Evolutionary conservation across 1,284 basidiomycete species (phyloP).

Genomic region (Ceratobasidium papillatum): DNA sequence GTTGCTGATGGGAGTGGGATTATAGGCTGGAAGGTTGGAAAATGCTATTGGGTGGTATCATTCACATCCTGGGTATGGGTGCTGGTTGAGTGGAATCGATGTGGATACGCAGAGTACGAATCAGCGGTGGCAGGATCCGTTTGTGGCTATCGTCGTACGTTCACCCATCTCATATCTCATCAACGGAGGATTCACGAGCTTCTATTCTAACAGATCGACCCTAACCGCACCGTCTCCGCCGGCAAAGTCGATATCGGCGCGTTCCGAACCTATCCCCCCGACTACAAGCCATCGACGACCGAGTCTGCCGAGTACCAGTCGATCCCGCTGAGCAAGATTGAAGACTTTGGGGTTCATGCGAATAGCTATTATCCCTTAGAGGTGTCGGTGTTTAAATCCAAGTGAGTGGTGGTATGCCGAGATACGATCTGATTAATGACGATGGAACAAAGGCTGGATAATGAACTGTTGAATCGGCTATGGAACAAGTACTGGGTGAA

Average conservation of each 20-base stretch:
- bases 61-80: slow-evolving; percentile 96
- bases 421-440: not conserved
- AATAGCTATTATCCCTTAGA: slow-evolving; percentile 94
- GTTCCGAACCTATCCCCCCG: slow-evolving; percentile 93
- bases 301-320: slow-evolving; percentile 88
- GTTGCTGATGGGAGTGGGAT: not conserved
- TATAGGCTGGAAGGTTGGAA: slow-evolving; percentile 81
- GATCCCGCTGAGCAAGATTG: slow-evolving; percentile 93
- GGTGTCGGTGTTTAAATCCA: slow-evolving; percentile 93
- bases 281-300: slow-evolving; percentile 79
- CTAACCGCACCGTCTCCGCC: slow-evolving; percentile 96
- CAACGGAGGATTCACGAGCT: not conserved
- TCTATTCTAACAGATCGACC: slow-evolving; percentile 80
- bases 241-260: slow-evolving; percentile 99
- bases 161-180: not conserved
- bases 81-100: slow-evolving; percentile 97
- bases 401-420: slow-evolving; percentile 45
- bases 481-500: slow-evolving; percentile 99
- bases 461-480: slow-evolving; percentile 83
- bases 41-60: slow-evolving; percentile 99
- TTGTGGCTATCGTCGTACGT: slow-evolving; percentile 94
- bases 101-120: slow-evolving; percentile 96
- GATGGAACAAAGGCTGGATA: slow-evolving; percentile 63
- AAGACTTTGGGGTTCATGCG: slow-evolving; percentile 99
- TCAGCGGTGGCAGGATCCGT: slow-evolving; percentile 95